These are phyloP conservation scores for Paecilomyces variotii DNA, from an alignment of 2,329 filamentous ascomycete species.

Conservation along the genomic window DNA sequence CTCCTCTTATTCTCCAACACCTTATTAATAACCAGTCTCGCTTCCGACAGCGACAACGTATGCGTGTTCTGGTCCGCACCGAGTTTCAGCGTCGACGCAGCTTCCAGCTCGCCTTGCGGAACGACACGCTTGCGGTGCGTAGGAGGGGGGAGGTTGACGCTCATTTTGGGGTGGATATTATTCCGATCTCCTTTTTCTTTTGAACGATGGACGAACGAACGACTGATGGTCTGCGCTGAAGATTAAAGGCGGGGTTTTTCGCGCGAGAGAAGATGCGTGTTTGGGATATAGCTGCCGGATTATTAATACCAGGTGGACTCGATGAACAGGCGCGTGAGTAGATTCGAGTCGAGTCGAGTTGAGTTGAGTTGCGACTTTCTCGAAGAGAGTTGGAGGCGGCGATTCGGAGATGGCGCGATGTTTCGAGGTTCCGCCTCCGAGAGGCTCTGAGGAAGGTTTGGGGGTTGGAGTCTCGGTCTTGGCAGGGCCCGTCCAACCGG, in stretches of 20 bases:
- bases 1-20: constrained; percentile 72
- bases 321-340: too few relatives aligned
- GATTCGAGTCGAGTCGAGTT: too few relatives aligned
- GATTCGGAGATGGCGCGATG: not conserved
- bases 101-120: constrained; percentile 67
- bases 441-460: not conserved
- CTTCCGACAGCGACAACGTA: constrained; percentile 86
- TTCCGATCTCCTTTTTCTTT: too few relatives aligned
- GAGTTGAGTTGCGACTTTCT: not conserved
- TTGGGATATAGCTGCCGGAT: too few relatives aligned
- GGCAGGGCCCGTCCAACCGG: not conserved
- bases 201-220: too few relatives aligned
- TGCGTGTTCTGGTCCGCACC: constrained; percentile 92
- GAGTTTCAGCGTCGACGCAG: constrained; percentile 69
- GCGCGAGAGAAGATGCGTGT: too few relatives aligned
- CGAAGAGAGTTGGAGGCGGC: not conserved
- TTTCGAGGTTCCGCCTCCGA: not conserved
- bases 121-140: constrained; percentile 35
- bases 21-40: constrained; percentile 83
- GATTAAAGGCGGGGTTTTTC: too few relatives aligned
- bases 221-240: too few relatives aligned
- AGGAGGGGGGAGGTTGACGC: constrained; percentile 25
- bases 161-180: constrained; percentile 15
- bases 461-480: not conserved
- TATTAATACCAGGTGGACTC: too few relatives aligned